Conservation (phyloP, 768 basidiomycete genomes). For the Phaffia tasmanica region DNA sequence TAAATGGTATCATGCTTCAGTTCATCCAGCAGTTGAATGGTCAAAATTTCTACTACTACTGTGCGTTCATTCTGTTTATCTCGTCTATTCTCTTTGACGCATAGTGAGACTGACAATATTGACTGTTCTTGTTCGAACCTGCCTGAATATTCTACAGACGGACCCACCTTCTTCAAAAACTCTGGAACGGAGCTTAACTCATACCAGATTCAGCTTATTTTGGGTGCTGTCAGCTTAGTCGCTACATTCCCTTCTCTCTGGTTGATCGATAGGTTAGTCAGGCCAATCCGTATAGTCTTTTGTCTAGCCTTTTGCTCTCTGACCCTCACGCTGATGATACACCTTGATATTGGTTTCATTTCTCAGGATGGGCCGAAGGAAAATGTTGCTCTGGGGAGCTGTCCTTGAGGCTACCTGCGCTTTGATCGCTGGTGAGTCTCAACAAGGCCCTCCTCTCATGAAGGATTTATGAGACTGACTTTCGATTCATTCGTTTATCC, state of each 20-base stretch:
- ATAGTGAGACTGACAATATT: not conserved
- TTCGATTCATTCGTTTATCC: not conserved
- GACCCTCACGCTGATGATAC: no score
- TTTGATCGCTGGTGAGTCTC: not conserved
- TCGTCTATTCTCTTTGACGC: conserved; percentile 41
- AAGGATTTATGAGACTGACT: conserved; percentile 1
- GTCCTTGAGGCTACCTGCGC: conserved; percentile 44
- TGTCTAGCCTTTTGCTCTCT: no score
- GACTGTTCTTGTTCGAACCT: not conserved
- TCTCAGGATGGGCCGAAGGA: conserved; percentile 52
- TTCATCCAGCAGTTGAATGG: conserved; percentile 72
- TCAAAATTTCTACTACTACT: conserved; percentile 54
- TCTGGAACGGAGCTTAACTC: conserved; percentile 59
- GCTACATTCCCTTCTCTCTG: conserved; percentile 60
- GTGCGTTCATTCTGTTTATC: conserved; percentile 60
- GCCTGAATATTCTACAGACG: conserved; percentile 8
- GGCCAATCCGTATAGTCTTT: no score
- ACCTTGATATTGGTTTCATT: no score
- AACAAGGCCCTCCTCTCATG: not conserved
- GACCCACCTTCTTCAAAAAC: conserved; percentile 67
- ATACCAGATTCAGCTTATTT: conserved; percentile 62
- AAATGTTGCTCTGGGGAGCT: conserved; percentile 59
- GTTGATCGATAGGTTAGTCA: conserved; percentile 49
- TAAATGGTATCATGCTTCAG: conserved; percentile 64
- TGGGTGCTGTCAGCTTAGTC: conserved; percentile 62